phyloP scores from a whole-genome alignment of 2,329 filamentous ascomycete genomes.

The Aureobasidium sp. region DNA sequence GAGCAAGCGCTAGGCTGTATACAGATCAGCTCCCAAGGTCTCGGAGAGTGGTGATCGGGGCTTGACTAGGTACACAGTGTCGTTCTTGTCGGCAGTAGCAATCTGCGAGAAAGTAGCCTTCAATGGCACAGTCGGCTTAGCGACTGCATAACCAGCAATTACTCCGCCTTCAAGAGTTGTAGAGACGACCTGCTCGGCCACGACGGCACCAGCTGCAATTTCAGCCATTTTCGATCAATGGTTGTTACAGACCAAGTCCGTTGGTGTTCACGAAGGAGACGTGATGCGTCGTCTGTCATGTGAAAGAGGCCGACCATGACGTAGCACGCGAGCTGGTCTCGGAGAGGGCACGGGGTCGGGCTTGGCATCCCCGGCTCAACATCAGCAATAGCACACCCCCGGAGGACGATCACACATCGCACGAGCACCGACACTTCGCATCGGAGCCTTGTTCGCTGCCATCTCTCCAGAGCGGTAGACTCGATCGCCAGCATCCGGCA shows the following conservation, averaged over 20 bases:
- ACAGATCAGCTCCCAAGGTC: not conserved
- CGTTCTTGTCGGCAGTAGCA: slow-evolving; percentile 32
- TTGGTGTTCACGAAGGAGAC: too few species aligned
- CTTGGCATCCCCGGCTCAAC: not conserved
- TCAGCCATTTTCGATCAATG: slow-evolving; percentile 30
- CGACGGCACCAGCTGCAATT: slow-evolving; percentile 33
- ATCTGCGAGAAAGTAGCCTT: slow-evolving; percentile 38
- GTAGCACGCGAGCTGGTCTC: not conserved
- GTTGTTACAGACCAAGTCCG: too few species aligned
- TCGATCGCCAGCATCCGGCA: slow-evolving; percentile 15
- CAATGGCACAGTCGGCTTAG: slow-evolving; percentile 37
- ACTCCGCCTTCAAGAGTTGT: slow-evolving; percentile 34
- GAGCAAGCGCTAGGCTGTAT: slow-evolving; percentile 24
- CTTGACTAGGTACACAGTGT: slow-evolving; percentile 22
- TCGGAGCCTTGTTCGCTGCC: not conserved
- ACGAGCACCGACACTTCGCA: not conserved
- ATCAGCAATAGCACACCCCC: not conserved
- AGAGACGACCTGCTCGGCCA: slow-evolving; percentile 36
- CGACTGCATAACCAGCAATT: slow-evolving; percentile 35
- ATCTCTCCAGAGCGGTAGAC: not conserved
- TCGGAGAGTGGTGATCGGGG: not conserved
- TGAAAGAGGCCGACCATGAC: not conserved
- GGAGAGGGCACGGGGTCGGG: not conserved
- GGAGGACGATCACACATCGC: slow-evolving; percentile 5
- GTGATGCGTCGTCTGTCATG: not conserved